A percentile compares a stretch with the other conserved stretches of the same genome.
phyloP scores from a whole-genome alignment of 306 rosid species.

The Leucaena leucocephala region DNA sequence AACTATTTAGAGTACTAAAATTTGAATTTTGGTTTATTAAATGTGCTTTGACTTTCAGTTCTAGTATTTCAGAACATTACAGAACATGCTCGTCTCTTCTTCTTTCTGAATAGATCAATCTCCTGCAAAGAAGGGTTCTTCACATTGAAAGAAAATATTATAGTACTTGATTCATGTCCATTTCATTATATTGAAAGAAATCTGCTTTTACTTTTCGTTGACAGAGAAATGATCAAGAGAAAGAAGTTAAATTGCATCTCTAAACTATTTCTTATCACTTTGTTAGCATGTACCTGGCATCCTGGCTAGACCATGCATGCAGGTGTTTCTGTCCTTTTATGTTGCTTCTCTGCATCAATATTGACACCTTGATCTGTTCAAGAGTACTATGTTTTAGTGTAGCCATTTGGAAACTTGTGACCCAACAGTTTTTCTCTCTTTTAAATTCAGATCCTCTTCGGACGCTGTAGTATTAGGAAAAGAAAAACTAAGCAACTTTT shows the following conservation, averaged over 20 bases:
- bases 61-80: neutral
- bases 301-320: neutral
- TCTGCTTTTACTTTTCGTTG: neutral
- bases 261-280: neutral
- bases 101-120: neutral
- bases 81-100: neutral
- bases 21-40: neutral
- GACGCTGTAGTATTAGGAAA: neutral
- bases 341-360: conserved; percentile 24
- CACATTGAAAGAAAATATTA: neutral
- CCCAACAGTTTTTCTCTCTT: conserved; percentile 4
- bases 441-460: neutral
- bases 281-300: neutral
- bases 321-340: conserved; percentile 2
- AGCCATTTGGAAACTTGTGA: conserved; percentile 1
- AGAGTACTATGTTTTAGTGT: conserved; percentile 2
- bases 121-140: neutral
- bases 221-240: neutral
- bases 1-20: conserved; percentile 9
- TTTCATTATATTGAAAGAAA: neutral
- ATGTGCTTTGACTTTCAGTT: neutral
- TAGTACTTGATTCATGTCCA: neutral
- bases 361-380: conserved; percentile 5
- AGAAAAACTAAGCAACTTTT: neutral
- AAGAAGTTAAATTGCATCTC: neutral